Evolutionary conservation across 2,329 filamentous ascomycete genomes (phyloP).

Genomic region (Lecanosticta acicola): DNA sequence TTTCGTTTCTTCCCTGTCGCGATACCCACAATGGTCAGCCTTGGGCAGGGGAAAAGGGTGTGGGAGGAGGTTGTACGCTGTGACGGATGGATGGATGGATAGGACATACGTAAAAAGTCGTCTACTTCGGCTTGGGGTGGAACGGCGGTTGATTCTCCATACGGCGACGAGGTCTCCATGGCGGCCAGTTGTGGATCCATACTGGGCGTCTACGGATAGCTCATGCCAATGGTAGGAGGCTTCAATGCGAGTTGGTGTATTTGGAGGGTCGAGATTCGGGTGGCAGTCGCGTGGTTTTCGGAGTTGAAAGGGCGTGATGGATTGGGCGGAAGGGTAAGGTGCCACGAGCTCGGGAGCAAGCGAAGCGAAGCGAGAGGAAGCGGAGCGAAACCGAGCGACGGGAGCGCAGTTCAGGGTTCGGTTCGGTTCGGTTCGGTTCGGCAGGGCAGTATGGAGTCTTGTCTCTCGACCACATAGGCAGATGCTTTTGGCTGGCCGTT

Average conservation of each 20-base stretch:
- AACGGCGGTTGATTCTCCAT: constrained; percentile 7
- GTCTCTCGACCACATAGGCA: no score
- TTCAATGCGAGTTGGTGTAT: not conserved
- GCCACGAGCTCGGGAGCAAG: not conserved
- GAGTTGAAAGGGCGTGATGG: not conserved
- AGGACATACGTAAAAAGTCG: constrained; percentile 36
- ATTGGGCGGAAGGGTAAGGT: not conserved
- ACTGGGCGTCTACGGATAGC: not conserved
- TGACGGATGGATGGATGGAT: no score
- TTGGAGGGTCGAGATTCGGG: not conserved
- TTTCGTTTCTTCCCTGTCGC: constrained; percentile 42
- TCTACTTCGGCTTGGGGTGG: constrained; percentile 44
- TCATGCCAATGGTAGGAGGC: not conserved
- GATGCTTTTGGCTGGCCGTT: no score
- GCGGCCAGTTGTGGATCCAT: constrained; percentile 22
- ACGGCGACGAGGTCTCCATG: constrained; percentile 11
- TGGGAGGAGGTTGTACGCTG: not conserved
- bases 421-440: no score
- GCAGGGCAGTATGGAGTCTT: no score
- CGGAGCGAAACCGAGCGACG: not conserved
- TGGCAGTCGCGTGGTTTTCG: not conserved
- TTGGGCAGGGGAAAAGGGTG: not conserved
- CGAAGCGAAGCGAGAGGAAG: not conserved
- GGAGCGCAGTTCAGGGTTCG: no score
- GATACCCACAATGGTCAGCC: not conserved